phyloP scores from a whole-genome alignment of 2,329 filamentous ascomycete genomes.

The Ophiostoma perfectum region DNA sequence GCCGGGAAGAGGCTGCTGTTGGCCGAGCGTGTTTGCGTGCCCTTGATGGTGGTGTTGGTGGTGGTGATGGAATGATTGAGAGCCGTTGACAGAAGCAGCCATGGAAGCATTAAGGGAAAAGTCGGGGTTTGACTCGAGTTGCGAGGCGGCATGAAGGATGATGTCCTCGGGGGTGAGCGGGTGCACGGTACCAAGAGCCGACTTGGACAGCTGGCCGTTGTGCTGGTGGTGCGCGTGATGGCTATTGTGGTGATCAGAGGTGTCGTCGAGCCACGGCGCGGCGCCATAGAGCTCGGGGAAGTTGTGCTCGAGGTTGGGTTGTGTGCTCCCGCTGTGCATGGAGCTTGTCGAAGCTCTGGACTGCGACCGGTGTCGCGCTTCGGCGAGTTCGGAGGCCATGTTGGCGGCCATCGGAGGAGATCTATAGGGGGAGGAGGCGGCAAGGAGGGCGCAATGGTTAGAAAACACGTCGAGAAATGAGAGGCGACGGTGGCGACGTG shows the following conservation, averaged over 20 bases:
- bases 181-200: conserved; percentile 28
- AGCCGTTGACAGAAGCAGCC: conserved; percentile 31
- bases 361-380: conserved; percentile 47
- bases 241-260: conserved; percentile 42
- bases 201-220: conserved; percentile 38
- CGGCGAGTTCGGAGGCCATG: conserved; percentile 31
- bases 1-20: conserved; percentile 51
- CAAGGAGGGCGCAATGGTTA: conserved; percentile 10
- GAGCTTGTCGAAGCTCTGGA: conserved; percentile 54
- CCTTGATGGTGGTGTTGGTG: conserved; percentile 34
- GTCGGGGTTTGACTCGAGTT: conserved; percentile 48
- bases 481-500: neutral
- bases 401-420: conserved; percentile 28
- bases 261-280: conserved; percentile 44
- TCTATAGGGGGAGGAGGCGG: conserved; percentile 28
- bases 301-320: conserved; percentile 47
- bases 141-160: conserved; percentile 53
- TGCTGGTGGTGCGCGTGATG: conserved; percentile 42
- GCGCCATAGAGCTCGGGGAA: conserved; percentile 42
- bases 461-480: conserved; percentile 8
- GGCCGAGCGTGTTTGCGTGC: conserved; percentile 29
- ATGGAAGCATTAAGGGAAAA: conserved; percentile 47
- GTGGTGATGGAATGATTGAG: conserved; percentile 41
- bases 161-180: conserved; percentile 55
- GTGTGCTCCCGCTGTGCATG: conserved; percentile 49